A percentile compares a stretch with the other conserved stretches of the same genome.
Evolutionary conservation across 441 rosid species (phyloP).

Genomic region (Corymbia citriodora): DNA sequence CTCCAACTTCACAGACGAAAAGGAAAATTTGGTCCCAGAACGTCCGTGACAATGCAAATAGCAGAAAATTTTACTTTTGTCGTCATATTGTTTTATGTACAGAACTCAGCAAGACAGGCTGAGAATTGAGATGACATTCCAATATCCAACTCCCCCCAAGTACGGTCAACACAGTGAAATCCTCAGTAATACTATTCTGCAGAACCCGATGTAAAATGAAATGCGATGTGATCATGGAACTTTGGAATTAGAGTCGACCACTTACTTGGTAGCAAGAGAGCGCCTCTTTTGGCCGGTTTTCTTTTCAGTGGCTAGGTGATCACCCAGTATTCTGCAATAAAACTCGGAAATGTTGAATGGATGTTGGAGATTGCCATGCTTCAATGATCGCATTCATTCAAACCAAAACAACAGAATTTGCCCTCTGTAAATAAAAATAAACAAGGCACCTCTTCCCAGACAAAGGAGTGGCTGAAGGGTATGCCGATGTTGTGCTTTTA

Average conservation of each 20-base stretch:
- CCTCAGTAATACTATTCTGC: background rate
- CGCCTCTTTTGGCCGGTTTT: background rate
- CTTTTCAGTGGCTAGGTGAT: background rate
- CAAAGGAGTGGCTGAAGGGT: background rate
- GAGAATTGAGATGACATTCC: background rate
- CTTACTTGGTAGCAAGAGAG: background rate
- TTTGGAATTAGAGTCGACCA: background rate
- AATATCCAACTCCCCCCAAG: background rate
- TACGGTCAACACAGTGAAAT: background rate
- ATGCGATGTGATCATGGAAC: background rate
- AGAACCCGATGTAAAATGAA: background rate
- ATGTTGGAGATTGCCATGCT: background rate
- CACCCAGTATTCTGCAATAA: background rate
- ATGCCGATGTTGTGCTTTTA: background rate
- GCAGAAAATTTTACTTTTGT: background rate
- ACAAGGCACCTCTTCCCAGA: background rate
- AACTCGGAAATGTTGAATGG: background rate
- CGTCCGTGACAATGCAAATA: background rate
- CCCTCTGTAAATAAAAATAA: background rate
- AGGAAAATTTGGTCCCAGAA: background rate
- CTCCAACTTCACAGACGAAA: background rate
- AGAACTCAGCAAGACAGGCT: background rate
- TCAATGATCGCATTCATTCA: background rate
- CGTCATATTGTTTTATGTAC: background rate
- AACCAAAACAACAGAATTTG: background rate